A percentile compares a stretch with the other conserved stretches of the same genome.
phyloP scores from a whole-genome alignment of 2,329 filamentous ascomycete species.

The Venturia pyrina region DNA sequence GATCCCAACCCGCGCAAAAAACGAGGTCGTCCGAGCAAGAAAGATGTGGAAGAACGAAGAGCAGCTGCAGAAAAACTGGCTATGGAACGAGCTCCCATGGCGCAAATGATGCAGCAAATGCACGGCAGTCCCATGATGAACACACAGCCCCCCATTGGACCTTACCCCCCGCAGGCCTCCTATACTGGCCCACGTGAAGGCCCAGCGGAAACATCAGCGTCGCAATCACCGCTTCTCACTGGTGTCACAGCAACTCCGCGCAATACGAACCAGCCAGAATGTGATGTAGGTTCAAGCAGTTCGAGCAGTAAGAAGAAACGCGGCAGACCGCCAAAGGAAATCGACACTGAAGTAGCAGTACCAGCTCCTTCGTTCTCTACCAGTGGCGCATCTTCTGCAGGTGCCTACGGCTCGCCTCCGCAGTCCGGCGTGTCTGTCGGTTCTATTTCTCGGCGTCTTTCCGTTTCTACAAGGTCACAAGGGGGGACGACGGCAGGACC shows the following conservation, averaged over 20 bases:
- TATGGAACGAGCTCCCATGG: not conserved
- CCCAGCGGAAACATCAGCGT: not conserved
- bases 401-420: slow-evolving; percentile 1
- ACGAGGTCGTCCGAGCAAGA: slow-evolving; percentile 11
- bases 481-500: not conserved
- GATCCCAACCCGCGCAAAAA: slow-evolving; percentile 10
- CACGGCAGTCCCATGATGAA: not conserved
- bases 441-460: not conserved
- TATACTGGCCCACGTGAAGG: not conserved
- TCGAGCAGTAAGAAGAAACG: slow-evolving; percentile 6
- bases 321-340: not conserved
- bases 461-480: slow-evolving; percentile 7
- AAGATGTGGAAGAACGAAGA: slow-evolving; percentile 11
- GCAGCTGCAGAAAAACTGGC: not conserved
- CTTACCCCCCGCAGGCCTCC: not conserved
- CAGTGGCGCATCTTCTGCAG: not conserved
- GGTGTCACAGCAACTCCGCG: not conserved
- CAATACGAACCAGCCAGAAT: not conserved
- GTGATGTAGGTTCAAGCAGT: not conserved
- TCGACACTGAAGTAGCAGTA: not conserved
- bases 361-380: slow-evolving; percentile 1
- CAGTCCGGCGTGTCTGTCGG: not conserved
- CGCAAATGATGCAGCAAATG: not conserved
- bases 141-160: not conserved
- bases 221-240: not conserved